Conservation (phyloP, 305 asterid genomes). For the Fraxinus paxiana region DNA sequence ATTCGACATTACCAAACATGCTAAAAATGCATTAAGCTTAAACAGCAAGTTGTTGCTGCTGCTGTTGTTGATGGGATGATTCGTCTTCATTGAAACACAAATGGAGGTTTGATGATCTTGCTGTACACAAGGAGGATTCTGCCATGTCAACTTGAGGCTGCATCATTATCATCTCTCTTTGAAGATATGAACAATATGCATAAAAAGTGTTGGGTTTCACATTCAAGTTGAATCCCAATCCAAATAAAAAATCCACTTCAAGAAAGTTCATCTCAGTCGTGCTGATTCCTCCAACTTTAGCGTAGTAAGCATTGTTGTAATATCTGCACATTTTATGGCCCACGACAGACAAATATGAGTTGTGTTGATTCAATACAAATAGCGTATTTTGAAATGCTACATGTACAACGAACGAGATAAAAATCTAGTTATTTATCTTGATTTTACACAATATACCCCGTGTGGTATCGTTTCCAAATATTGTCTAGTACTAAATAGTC, state of each 20-base stretch:
- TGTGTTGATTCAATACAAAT: neutral
- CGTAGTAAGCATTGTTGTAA: constrained; percentile 90
- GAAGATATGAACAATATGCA: constrained; percentile 66
- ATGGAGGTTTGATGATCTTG: constrained; percentile 45
- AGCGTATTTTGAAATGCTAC: neutral
- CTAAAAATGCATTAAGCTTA: constrained; percentile 19
- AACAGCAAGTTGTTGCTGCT: constrained; percentile 61
- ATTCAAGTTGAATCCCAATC: constrained; percentile 79
- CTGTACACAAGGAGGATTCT: constrained; percentile 37
- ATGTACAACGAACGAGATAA: neutral
- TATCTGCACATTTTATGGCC: constrained; percentile 41
- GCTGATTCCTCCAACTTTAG: constrained; percentile 94
- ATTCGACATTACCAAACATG: neutral
- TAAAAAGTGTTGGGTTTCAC: constrained; percentile 80
- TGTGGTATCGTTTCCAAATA: neutral
- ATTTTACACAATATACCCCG: neutral
- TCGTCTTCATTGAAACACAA: constrained; percentile 73
- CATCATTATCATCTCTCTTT: constrained; percentile 61
- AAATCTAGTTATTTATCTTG: neutral
- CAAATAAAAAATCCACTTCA: constrained; percentile 88
- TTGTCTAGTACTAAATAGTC: neutral
- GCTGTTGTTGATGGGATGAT: constrained; percentile 59
- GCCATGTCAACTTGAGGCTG: constrained; percentile 43
- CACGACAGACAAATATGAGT: neutral
- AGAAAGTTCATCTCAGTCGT: constrained; percentile 88